Conservation (phyloP, 495 filamentous ascomycete genomes). For the Aspergillus conjunctus region DNA sequence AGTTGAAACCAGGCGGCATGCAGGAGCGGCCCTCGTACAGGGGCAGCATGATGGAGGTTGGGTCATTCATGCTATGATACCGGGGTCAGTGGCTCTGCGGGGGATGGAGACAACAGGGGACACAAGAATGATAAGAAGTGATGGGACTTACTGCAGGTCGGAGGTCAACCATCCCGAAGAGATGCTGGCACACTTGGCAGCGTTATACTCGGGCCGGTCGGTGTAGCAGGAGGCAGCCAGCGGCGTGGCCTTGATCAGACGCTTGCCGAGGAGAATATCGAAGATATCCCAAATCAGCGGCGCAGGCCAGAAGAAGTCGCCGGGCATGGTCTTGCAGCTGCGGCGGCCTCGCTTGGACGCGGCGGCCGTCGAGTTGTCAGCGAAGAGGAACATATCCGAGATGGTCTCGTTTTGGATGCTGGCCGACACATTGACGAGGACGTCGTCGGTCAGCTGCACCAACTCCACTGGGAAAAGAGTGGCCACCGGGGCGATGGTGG, state of each 20-base stretch:
- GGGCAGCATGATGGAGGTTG: slow-evolving; percentile 49
- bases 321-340: slow-evolving; percentile 55
- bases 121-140: neutral
- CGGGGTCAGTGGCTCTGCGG: neutral
- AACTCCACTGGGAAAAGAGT: slow-evolving; percentile 38
- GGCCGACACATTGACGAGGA: slow-evolving; percentile 37
- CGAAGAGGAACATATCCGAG: slow-evolving; percentile 23
- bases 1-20: slow-evolving; percentile 34
- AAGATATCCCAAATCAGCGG: slow-evolving; percentile 45
- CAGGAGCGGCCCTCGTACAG: slow-evolving; percentile 45
- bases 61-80: slow-evolving; percentile 33
- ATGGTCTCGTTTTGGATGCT: slow-evolving; percentile 20
- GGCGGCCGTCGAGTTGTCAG: neutral
- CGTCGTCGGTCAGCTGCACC: slow-evolving; percentile 39
- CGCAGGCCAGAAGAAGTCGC: slow-evolving; percentile 49
- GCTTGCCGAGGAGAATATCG: slow-evolving; percentile 48
- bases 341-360: slow-evolving; percentile 2
- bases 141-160: slow-evolving; percentile 31
- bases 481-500: slow-evolving; percentile 4
- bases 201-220: slow-evolving; percentile 49
- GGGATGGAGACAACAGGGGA: no score
- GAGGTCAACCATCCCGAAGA: slow-evolving; percentile 31
- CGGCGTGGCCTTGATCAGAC: slow-evolving; percentile 55
- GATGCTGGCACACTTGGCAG: slow-evolving; percentile 39
- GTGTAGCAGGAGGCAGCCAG: slow-evolving; percentile 57